Conservation (phyloP, 306 rosid species). For the Castanopsis chinensis region DNA sequence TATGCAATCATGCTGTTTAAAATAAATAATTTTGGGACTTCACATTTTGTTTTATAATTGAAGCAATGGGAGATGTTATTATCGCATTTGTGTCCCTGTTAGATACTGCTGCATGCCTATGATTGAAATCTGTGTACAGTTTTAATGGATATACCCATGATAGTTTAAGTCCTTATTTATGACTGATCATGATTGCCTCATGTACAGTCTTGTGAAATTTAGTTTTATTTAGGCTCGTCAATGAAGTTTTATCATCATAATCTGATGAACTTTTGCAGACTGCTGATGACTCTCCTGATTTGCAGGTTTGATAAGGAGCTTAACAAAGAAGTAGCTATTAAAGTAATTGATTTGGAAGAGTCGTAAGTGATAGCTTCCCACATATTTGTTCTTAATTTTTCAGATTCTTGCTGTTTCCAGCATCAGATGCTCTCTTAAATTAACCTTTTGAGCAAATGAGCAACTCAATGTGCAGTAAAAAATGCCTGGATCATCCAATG, state of each 20-base stretch:
- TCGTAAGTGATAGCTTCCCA: conserved; percentile 64
- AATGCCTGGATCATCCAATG: not conserved
- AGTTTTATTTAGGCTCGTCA: not conserved
- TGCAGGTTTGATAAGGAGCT: conserved; percentile 92
- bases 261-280: conserved; percentile 4
- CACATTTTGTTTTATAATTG: not conserved
- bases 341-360: conserved; percentile 98
- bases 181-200: not conserved
- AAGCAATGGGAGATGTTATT: not conserved
- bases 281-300: conserved; percentile 26
- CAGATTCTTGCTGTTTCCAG: not conserved
- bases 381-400: not conserved
- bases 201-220: not conserved
- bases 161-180: not conserved
- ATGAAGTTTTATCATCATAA: not conserved
- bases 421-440: not conserved
- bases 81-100: not conserved
- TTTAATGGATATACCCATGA: not conserved
- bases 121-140: not conserved
- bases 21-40: not conserved
- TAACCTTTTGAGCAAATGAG: not conserved
- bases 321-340: conserved; percentile 88
- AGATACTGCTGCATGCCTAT: not conserved
- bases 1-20: not conserved
- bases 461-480: not conserved